Percentiles rank a stretch among this genome's conserved stretches.
These are phyloP conservation scores for Psilocybe cubensis DNA, from an alignment of 768 basidiomycete genomes.

Conservation along the genomic window DNA sequence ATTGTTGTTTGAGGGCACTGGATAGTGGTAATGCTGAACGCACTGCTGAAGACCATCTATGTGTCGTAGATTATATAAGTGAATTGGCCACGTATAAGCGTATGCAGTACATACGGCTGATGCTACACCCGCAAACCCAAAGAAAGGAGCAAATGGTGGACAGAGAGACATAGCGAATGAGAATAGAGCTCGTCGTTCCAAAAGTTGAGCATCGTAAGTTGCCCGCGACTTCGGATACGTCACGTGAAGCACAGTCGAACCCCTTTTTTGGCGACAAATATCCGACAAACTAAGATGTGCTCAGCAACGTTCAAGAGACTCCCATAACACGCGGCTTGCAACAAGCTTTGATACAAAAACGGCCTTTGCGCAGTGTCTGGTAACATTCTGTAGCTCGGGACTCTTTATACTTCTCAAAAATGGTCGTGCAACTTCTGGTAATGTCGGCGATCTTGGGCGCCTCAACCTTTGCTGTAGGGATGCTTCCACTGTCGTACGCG, in stretches of 20 bases:
- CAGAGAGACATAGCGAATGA: constrained; percentile 62
- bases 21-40: constrained; percentile 34
- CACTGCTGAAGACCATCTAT: constrained; percentile 96
- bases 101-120: constrained; percentile 65
- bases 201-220: not conserved
- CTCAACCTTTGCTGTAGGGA: constrained; percentile 70
- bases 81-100: not conserved
- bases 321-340: not conserved
- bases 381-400: not conserved
- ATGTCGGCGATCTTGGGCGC: constrained; percentile 68
- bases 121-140: constrained; percentile 97
- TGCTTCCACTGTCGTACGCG: constrained; percentile 73
- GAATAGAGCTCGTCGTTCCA: constrained; percentile 5
- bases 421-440: constrained; percentile 45
- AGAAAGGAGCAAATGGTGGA: constrained; percentile 96
- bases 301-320: not conserved
- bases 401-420: constrained; percentile 14
- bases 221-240: constrained; percentile 3
- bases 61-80: not conserved
- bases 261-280: not conserved
- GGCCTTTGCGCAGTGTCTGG: not conserved
- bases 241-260: not conserved
- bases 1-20: not conserved
- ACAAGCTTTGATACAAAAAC: not conserved
- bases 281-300: not conserved